Percentiles rank a stretch among this genome's conserved stretches.
These are phyloP conservation scores for Phytophthora citricola DNA, from an alignment of 352 stramenopile species.

Conservation along the genomic window DNA sequence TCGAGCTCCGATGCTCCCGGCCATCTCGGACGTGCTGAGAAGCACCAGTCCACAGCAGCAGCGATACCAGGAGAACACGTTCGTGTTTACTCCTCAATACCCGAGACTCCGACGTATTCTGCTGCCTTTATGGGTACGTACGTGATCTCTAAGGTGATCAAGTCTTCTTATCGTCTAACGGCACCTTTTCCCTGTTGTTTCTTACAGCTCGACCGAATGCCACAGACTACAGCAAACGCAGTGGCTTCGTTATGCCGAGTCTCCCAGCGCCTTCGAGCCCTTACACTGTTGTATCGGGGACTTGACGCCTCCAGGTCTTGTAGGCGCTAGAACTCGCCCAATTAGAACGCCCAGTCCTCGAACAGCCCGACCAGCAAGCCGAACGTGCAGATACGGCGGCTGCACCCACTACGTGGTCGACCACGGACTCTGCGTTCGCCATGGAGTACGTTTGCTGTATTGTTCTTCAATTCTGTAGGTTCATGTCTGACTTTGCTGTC, in stretches of 20 bases:
- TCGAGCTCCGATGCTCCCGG: conserved; percentile 21
- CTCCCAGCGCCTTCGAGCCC: neutral
- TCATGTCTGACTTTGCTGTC: neutral
- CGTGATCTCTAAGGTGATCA: neutral
- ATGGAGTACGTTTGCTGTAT: conserved; percentile 46
- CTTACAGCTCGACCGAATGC: conserved; percentile 14
- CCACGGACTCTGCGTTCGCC: conserved; percentile 66
- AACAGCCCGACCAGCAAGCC: conserved; percentile 44
- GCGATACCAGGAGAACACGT: conserved; percentile 4
- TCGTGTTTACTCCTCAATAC: neutral
- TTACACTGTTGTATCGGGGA: conserved; percentile 6
- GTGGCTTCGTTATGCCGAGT: conserved; percentile 1
- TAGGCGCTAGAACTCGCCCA: conserved; percentile 15
- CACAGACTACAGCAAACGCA: conserved; percentile 7
- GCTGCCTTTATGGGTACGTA: conserved; percentile 27
- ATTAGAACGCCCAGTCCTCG: conserved; percentile 9
- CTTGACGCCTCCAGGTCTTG: conserved; percentile 22
- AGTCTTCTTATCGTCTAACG: neutral
- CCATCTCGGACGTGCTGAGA: conserved; percentile 27
- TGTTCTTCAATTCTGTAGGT: neutral
- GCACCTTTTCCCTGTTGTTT: neutral
- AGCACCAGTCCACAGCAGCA: conserved; percentile 16
- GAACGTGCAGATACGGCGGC: conserved; percentile 64
- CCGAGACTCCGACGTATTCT: conserved; percentile 9
- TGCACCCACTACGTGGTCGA: conserved; percentile 79